phyloP scores from a whole-genome alignment of 2,329 filamentous ascomycete genomes.

The Phaeophleospora eucalypticola region DNA sequence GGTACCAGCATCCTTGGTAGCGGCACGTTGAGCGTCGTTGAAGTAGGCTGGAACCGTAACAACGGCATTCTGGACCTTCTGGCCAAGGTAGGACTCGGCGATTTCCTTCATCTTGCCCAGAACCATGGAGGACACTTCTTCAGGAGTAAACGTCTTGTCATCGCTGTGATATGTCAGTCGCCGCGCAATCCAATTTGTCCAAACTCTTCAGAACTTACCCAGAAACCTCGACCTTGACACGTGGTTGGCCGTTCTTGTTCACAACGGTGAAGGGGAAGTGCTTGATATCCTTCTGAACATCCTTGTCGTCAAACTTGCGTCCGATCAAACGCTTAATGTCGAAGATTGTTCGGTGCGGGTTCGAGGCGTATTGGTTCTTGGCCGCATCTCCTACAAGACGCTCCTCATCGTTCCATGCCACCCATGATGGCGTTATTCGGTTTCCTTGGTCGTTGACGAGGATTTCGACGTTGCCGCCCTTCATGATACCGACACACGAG shows the following conservation, averaged over 20 bases:
- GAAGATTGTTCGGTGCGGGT: constrained; percentile 49
- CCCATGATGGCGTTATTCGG: constrained; percentile 74
- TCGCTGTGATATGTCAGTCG: constrained; percentile 23
- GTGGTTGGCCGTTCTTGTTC: constrained; percentile 84
- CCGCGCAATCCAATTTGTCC: neutral
- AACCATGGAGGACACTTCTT: constrained; percentile 78
- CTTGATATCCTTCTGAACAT: constrained; percentile 91
- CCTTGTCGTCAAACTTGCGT: constrained; percentile 57
- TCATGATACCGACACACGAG: constrained; percentile 90
- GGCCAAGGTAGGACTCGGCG: constrained; percentile 85
- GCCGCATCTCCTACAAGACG: constrained; percentile 94
- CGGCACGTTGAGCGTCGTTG: constrained; percentile 97
- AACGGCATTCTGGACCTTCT: constrained; percentile 89
- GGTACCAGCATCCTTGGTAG: constrained; percentile 96
- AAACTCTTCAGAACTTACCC: constrained; percentile 40
- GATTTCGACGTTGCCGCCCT: constrained; percentile 92
- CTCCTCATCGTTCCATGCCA: constrained; percentile 80
- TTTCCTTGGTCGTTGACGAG: constrained; percentile 95
- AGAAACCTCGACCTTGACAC: constrained; percentile 69
- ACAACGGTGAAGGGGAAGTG: constrained; percentile 96
- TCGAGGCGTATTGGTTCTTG: constrained; percentile 75
- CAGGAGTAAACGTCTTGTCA: constrained; percentile 73
- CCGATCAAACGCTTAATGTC: constrained; percentile 50
- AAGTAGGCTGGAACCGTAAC: constrained; percentile 98
- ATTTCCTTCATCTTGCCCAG: constrained; percentile 94